Evolutionary conservation across 768 basidiomycete species (phyloP), one percentile per base, ranked within the genome.

Genomic region (Trametes cinnabarina): DNA sequence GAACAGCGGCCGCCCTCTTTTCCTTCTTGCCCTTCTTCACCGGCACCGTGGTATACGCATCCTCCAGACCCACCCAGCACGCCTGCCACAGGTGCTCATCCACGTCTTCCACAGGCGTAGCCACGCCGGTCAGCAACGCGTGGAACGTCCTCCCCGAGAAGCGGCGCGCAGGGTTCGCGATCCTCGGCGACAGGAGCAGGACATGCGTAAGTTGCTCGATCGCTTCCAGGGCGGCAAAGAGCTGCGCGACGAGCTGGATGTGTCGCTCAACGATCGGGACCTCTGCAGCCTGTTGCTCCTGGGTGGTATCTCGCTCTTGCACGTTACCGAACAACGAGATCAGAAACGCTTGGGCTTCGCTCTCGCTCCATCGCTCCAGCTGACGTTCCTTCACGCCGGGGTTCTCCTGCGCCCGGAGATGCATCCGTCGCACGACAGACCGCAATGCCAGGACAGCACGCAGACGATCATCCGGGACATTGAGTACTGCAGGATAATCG

Each of bases 91-190:
- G 39, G 12, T 60, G 71, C 17, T 71, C 61, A 11, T 75, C 67
- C n/a, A 61, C 37, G 7, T 20, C 42, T 20, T 39, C 51, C 11
- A 32, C 40, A 3, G 66, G 61, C 32, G 68, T 47, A 22, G 67
- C 55, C 8, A 78, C 3, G 5, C 51, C 46, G 3, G 19, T 77
- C 55, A 92, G 69, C 35, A 74, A 72, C 0, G 73, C 65, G 69
- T 93, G 90, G 61, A 90, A 84, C 23, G 58, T 63, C 63, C 67
- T 71, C 5, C 90, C 87, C 2, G 89, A 90, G 54, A 90, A 80
- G 0, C 65, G 61, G 44, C 77, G 75, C 15, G 76, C 76, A 41
- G 78, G 73, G 50, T 73, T 74, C 7, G 82, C 79, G 8, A 83
- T 70, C 1, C 71, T 70, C 26, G 80, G 71, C 3, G 76, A 68